Evolutionary conservation across 768 basidiomycete genomes (phyloP), one percentile per base, ranked within the genome.

Genomic region (Gelatoporia subvermispora): DNA sequence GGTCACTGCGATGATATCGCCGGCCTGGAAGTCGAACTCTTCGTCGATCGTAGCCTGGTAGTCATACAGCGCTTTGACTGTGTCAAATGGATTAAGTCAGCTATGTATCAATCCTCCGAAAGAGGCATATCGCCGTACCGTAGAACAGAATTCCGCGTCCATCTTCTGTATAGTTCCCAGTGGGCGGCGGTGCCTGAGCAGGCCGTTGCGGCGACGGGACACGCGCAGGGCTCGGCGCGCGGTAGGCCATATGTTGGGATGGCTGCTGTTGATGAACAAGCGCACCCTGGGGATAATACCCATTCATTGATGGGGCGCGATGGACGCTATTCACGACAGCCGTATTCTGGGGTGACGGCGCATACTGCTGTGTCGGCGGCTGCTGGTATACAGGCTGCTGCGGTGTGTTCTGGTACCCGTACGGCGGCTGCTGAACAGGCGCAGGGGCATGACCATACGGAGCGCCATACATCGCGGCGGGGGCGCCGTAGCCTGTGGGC

Each of bases 1-100:
- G 0, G 90, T 94, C 9, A 98, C 94, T 7, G 93, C 94, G 55
- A 98, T 96, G 55, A 96, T 89, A 67, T 98, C 95, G 2, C 88
- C 91, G 18, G 83, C 74, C 62, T 93, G 90, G 81, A 98, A 97
- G 64, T 94, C 88, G 65, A 98, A 97, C 69, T 97, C 95, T 61
- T 94, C 92, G 1, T 88, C 84, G 53, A 87, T 89, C 10, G 85
- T 83, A 15, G 89, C 91, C 0, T 68, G 68, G 58, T 93, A 94
- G 65, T 93, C 88, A 63, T 90, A 95, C 54, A 94, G 69, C 35
- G 93, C 93, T 73, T 91, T 89, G 51, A 94, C 91, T 92, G 52
- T 42, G 36, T 2, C 8, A 1, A n/a, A n/a, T 8, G 8, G 24
- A 2, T 4, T 20, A 28, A 13, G 13, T 5, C 28, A 31, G 28